These are phyloP conservation scores for Leptographium lundbergii DNA, from an alignment of 2,329 filamentous ascomycete genomes.

Conservation along the genomic window DNA sequence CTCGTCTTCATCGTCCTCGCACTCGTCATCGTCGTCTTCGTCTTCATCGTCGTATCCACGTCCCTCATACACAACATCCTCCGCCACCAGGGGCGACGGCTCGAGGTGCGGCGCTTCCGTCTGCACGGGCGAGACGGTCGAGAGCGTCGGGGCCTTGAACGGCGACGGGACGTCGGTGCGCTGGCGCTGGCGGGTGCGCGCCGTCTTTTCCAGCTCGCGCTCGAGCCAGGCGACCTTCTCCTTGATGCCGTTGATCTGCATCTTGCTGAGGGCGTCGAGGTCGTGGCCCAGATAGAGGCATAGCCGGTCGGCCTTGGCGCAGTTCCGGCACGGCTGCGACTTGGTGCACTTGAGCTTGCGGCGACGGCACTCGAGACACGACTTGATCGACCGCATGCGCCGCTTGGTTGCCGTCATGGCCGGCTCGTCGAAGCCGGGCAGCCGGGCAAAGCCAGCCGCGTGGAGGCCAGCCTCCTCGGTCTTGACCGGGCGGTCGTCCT, in stretches of 20 bases:
- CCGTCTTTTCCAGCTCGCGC: conserved; percentile 53
- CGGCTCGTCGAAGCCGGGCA: background rate
- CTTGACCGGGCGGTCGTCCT: background rate
- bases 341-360: conserved; percentile 73
- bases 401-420: conserved; percentile 17
- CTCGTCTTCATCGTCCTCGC: conserved; percentile 15
- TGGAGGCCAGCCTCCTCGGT: background rate
- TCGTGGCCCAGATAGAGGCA: conserved; percentile 54
- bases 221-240: conserved; percentile 65
- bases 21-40: background rate
- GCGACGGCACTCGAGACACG: conserved; percentile 58
- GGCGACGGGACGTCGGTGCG: background rate
- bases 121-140: background rate
- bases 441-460: background rate
- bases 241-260: conserved; percentile 63
- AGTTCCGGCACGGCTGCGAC: conserved; percentile 57
- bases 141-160: background rate
- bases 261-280: conserved; percentile 56
- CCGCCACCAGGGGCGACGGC: background rate
- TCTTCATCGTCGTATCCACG: conserved; percentile 41
- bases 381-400: conserved; percentile 54
- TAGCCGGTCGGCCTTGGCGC: conserved; percentile 38
- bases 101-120: background rate
- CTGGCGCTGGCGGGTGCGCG: conserved; percentile 3
- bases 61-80: conserved; percentile 30